phyloP scores from a whole-genome alignment of 1,139 yeast species.

The Blastobotrys raffinosifermentans region DNA sequence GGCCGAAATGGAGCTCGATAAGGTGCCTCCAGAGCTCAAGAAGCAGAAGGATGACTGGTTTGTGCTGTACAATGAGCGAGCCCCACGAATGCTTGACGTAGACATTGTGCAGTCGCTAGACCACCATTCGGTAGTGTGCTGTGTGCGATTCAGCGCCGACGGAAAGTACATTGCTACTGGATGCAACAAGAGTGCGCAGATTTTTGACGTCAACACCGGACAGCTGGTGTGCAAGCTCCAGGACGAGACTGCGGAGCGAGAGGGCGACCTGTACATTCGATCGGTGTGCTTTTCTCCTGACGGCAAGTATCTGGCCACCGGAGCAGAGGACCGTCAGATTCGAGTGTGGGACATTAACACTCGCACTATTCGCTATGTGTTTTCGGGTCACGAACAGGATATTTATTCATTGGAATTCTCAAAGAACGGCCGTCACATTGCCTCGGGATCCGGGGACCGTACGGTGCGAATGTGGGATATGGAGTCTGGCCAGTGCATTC shows the following conservation, averaged over 20 bases:
- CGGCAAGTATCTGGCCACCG: conserved; percentile 92
- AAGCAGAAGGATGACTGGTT: conserved; percentile 85
- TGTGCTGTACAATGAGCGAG: conserved; percentile 85
- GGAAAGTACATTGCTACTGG: conserved; percentile 96
- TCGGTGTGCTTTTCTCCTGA: conserved; percentile 97
- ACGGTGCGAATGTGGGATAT: conserved; percentile 97
- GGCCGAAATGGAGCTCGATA: conserved; percentile 72
- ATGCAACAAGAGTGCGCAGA: conserved; percentile 93
- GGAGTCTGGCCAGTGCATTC: conserved; percentile 82
- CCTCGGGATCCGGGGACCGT: conserved; percentile 94
- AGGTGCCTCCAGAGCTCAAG: conserved; percentile 72
- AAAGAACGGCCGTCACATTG: conserved; percentile 91
- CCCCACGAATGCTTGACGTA: conserved; percentile 69
- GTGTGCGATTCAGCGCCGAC: conserved; percentile 88
- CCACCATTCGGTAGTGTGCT: conserved; percentile 92
- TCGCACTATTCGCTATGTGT: conserved; percentile 77
- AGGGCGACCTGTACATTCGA: conserved; percentile 82
- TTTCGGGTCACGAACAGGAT: conserved; percentile 96
- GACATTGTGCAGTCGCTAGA: conserved; percentile 85
- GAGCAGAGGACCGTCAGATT: conserved; percentile 95
- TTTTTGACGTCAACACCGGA: conserved; percentile 88
- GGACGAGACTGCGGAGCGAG: conserved; percentile 57
- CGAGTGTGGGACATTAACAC: conserved; percentile 95
- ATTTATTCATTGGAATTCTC: conserved; percentile 93
- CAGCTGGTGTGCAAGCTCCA: conserved; percentile 80